Percentiles rank a stretch among this genome's conserved stretches.
These are phyloP conservation scores for Macaranga tanarius DNA, from an alignment of 441 rosid species.

Conservation along the genomic window DNA sequence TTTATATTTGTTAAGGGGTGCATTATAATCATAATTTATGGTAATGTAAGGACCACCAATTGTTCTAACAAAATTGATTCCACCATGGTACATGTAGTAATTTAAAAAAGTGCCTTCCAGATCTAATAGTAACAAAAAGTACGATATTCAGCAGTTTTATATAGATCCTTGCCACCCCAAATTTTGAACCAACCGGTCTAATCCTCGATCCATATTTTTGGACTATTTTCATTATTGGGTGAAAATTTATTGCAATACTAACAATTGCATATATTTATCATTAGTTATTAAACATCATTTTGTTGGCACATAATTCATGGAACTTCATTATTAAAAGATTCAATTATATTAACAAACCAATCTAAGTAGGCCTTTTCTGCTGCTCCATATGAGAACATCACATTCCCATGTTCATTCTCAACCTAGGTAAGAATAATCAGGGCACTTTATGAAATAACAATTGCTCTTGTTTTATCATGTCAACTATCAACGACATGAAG, in stretches of 20 bases:
- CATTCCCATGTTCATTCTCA: slow-evolving; percentile 77
- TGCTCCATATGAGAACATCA: slow-evolving; percentile 42
- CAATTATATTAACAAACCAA: slow-evolving; percentile 75
- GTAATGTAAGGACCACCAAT: slow-evolving; percentile 74
- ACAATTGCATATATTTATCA: slow-evolving; percentile 70
- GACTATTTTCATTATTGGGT: slow-evolving; percentile 46
- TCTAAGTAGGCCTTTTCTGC: slow-evolving; percentile 53
- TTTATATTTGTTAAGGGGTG: slow-evolving; percentile 72
- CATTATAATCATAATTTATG: slow-evolving; percentile 67
- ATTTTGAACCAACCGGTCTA: slow-evolving; percentile 69
- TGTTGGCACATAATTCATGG: slow-evolving; percentile 86
- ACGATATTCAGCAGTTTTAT: slow-evolving; percentile 61
- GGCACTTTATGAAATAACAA: slow-evolving; percentile 76
- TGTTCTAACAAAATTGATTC: slow-evolving; percentile 72
- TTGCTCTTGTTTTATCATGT: slow-evolving; percentile 48
- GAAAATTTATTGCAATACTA: slow-evolving; percentile 54
- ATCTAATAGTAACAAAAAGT: slow-evolving; percentile 63
- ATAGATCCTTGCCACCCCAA: slow-evolving; percentile 61
- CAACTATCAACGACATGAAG: slow-evolving; percentile 49
- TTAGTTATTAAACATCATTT: slow-evolving; percentile 54
- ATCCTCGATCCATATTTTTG: slow-evolving; percentile 77
- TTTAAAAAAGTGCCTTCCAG: slow-evolving; percentile 61
- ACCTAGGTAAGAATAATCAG: slow-evolving; percentile 65
- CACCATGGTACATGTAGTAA: slow-evolving; percentile 90
- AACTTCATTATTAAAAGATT: slow-evolving; percentile 49